A percentile compares a stretch with the other conserved stretches of the same genome.
Conservation (phyloP, 2,329 filamentous ascomycete species). For the Talaromyces sp. region DNA sequence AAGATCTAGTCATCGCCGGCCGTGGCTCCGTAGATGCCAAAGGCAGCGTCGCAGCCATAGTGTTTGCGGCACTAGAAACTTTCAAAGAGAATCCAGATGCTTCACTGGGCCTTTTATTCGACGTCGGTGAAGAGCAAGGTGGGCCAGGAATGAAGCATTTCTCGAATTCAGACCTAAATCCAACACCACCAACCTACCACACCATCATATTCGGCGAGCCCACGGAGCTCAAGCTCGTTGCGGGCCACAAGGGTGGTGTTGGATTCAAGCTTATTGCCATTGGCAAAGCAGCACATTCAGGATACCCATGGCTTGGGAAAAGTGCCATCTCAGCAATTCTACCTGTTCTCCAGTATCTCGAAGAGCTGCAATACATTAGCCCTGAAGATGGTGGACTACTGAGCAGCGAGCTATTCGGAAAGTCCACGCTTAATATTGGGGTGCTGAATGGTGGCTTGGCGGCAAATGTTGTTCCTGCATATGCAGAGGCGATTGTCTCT, state of each 20-base stretch:
- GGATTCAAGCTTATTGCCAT: slow-evolving; percentile 66
- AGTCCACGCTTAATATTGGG: slow-evolving; percentile 87
- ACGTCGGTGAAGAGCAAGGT: slow-evolving; percentile 77
- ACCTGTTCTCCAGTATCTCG: slow-evolving; percentile 66
- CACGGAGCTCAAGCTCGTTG: not conserved
- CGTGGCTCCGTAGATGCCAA: slow-evolving; percentile 50
- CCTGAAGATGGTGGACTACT: slow-evolving; percentile 52
- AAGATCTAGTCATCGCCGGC: slow-evolving; percentile 43
- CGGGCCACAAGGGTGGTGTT: slow-evolving; percentile 75
- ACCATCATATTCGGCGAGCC: slow-evolving; percentile 71
- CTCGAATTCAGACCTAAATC: slow-evolving; percentile 50
- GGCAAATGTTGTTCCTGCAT: slow-evolving; percentile 78
- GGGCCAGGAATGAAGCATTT: slow-evolving; percentile 75
- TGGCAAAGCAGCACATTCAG: slow-evolving; percentile 81
- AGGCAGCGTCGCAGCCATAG: slow-evolving; percentile 45
- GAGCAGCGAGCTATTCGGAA: slow-evolving; percentile 75
- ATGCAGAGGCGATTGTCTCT: slow-evolving; percentile 68
- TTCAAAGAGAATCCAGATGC: slow-evolving; percentile 39
- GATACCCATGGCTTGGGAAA: slow-evolving; percentile 85
- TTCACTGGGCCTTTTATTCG: slow-evolving; percentile 57
- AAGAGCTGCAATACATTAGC: slow-evolving; percentile 35
- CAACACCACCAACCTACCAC: slow-evolving; percentile 54
- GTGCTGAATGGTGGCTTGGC: slow-evolving; percentile 78
- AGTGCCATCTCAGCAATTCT: slow-evolving; percentile 81
- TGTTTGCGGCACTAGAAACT: slow-evolving; percentile 47